Evolutionary conservation across 2,329 filamentous ascomycete species (phyloP), one percentile per base, ranked within the genome.

Genomic region (Zymoseptoria crescenta): DNA sequence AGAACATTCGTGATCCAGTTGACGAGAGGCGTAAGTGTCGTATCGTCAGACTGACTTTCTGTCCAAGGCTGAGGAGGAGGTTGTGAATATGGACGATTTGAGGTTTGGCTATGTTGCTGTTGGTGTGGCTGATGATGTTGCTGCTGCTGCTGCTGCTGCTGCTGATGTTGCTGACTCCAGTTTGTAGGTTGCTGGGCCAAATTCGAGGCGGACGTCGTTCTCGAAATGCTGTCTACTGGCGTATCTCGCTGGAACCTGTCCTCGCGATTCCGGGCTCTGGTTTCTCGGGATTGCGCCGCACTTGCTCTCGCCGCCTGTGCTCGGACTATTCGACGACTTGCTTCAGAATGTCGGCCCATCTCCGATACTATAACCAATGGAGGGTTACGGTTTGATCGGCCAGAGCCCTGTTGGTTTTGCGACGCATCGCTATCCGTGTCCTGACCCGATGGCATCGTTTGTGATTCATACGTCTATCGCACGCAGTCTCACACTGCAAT

Each of bases 351-450:
- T 27, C 68, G 57, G 24, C 69, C 69, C 19, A 62, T 64, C 58
- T 71, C 68, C 24, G 69, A 69, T 27, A 72, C 69, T 49, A 72
- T 72, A 41, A 72, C 68, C 58, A 72, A 59, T 24, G 68, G 69
- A 54, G 67, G 59, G 19, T 65, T 66, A 20, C 58, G 62, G 16
- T 49, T 29, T 6, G 58, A 48, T 27, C 57, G 56, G 45, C 49
- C 56, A 28, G 59, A 59, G 13, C 35, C 35, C n/a, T 13, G 24
- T 8, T 35, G 20, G n/a, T 13, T 27, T 13, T 27, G 24, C 24
- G 35, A 56, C 28, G 49, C 21, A 24, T 53, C 56, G 56, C 51
- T 58, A 28, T 62, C 59, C 28, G 56, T 57, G 51, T 62, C 62
- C 48, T 58, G 62, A 29, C 55, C 21, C 29, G 57, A 58, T 28